Conservation (phyloP, 352 stramenopile species). For the Globisporangium emineosum region DNA sequence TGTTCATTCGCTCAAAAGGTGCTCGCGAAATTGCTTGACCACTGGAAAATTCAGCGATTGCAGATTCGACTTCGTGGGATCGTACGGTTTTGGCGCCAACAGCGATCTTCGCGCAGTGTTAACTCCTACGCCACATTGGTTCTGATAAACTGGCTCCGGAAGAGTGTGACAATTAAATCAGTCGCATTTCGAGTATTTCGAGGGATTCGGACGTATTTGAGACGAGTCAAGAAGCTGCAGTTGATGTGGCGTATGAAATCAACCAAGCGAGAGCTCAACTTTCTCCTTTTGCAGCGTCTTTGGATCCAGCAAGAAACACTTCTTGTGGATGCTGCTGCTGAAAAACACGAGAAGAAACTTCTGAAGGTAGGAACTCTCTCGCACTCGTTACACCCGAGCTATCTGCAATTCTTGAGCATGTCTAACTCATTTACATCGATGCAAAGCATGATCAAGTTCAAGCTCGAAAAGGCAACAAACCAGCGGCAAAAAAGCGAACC, state of each 20-base stretch:
- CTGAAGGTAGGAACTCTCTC: slow-evolving; percentile 25
- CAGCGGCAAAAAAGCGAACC: slow-evolving; percentile 17
- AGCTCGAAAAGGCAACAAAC: slow-evolving; percentile 17
- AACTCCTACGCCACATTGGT: slow-evolving; percentile 36
- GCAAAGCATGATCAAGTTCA: slow-evolving; percentile 9
- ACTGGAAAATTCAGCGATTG: slow-evolving; percentile 39
- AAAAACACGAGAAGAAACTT: slow-evolving; percentile 35
- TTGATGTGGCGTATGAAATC: slow-evolving; percentile 42
- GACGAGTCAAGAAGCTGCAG: slow-evolving; percentile 51
- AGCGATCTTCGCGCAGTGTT: slow-evolving; percentile 29
- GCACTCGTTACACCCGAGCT: not conserved
- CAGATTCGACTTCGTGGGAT: slow-evolving; percentile 36
- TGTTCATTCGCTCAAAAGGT: slow-evolving; percentile 44
- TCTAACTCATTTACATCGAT: not conserved
- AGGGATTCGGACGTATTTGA: slow-evolving; percentile 47
- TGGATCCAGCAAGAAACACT: slow-evolving; percentile 50
- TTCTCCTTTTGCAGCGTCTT: slow-evolving; percentile 41
- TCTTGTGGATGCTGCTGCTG: slow-evolving; percentile 45
- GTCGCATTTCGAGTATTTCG: slow-evolving; percentile 55
- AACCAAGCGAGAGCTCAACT: slow-evolving; percentile 32
- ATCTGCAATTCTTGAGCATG: not conserved
- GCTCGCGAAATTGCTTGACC: slow-evolving; percentile 24
- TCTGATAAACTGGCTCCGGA: slow-evolving; percentile 61
- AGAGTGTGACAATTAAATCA: slow-evolving; percentile 52
- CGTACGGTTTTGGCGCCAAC: slow-evolving; percentile 41